phyloP scores from a whole-genome alignment of 2,329 filamentous ascomycete species.

The Xylaria hypoxylon region DNA sequence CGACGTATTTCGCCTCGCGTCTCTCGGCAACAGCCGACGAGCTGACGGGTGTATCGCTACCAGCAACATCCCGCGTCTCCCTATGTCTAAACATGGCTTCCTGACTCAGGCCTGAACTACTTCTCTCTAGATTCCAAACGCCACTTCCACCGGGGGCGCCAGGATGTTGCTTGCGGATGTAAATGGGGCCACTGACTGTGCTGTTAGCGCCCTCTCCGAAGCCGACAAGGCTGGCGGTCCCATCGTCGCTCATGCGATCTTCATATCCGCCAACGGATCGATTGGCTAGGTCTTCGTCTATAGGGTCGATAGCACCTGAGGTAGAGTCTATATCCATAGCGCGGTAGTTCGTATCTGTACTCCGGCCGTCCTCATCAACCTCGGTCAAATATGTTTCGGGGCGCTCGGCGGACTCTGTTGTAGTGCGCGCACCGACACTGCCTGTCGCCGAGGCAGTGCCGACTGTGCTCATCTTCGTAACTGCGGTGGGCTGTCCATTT shows the following conservation, averaged over 20 bases:
- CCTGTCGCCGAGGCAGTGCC: constrained; percentile 90
- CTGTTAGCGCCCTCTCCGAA: constrained; percentile 93
- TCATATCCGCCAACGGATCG: constrained; percentile 65
- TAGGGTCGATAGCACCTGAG: constrained; percentile 48
- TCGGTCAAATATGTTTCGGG: constrained; percentile 69
- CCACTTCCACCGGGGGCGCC: constrained; percentile 49
- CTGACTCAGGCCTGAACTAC: constrained; percentile 65
- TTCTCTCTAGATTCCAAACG: constrained; percentile 62
- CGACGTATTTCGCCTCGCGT: constrained; percentile 72
- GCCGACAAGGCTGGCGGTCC: constrained; percentile 83
- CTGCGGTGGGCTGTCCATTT: constrained; percentile 74
- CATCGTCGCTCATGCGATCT: constrained; percentile 88
- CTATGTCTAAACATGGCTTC: constrained; percentile 49
- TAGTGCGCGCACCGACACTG: constrained; percentile 72
- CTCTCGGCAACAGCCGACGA: constrained; percentile 63
- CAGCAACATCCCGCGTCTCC: constrained; percentile 48
- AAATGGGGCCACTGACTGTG: constrained; percentile 82
- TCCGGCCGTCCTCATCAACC: constrained; percentile 74
- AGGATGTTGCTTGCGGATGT: constrained; percentile 64
- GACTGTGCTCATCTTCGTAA: constrained; percentile 87
- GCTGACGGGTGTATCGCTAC: constrained; percentile 59
- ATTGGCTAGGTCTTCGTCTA: constrained; percentile 57
- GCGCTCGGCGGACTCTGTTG: constrained; percentile 63
- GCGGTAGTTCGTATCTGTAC: constrained; percentile 71
- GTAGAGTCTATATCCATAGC: constrained; percentile 66